Evolutionary conservation across 495 filamentous ascomycete genomes (phyloP).

Genomic region (Daldinia concentrica): DNA sequence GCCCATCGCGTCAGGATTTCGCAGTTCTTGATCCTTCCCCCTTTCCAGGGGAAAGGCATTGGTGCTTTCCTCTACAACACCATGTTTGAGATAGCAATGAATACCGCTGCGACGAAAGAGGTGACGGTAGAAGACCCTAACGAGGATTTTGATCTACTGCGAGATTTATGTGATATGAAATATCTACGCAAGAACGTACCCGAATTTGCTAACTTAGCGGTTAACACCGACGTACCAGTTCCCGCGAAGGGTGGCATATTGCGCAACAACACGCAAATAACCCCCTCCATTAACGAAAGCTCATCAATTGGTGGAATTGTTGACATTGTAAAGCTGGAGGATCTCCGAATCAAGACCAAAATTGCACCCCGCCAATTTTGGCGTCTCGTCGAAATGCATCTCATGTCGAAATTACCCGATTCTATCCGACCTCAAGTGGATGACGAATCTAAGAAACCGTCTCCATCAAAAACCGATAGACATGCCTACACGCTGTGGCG

Average conservation of each 20-base stretch:
- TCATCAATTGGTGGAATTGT: conserved; percentile 59
- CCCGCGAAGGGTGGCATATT: conserved; percentile 57
- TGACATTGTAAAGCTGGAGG: conserved; percentile 62
- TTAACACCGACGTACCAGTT: conserved; percentile 57
- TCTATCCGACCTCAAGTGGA: conserved; percentile 62
- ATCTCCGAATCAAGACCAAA: conserved; percentile 72
- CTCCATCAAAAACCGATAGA: conserved; percentile 48
- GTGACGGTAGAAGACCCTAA: conserved; percentile 96
- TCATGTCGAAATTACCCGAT: conserved; percentile 76
- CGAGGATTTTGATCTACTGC: conserved; percentile 89
- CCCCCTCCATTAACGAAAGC: conserved; percentile 15
- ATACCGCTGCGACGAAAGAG: conserved; percentile 72
- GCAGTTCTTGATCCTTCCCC: conserved; percentile 92
- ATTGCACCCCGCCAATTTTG: conserved; percentile 88
- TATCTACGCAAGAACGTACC: conserved; percentile 65
- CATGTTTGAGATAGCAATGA: conserved; percentile 72
- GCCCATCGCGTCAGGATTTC: conserved; percentile 84
- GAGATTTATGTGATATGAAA: conserved; percentile 82
- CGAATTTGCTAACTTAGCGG: conserved; percentile 61
- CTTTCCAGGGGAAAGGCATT: conserved; percentile 81
- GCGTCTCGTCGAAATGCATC: conserved; percentile 86
- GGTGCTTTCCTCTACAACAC: conserved; percentile 82
- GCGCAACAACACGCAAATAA: conserved; percentile 59
- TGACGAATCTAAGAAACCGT: conserved; percentile 33
- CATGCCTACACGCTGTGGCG: conserved; percentile 81